These are phyloP conservation scores for Amanita rubescens DNA, from an alignment of 768 basidiomycete genomes.

Conservation along the genomic window DNA sequence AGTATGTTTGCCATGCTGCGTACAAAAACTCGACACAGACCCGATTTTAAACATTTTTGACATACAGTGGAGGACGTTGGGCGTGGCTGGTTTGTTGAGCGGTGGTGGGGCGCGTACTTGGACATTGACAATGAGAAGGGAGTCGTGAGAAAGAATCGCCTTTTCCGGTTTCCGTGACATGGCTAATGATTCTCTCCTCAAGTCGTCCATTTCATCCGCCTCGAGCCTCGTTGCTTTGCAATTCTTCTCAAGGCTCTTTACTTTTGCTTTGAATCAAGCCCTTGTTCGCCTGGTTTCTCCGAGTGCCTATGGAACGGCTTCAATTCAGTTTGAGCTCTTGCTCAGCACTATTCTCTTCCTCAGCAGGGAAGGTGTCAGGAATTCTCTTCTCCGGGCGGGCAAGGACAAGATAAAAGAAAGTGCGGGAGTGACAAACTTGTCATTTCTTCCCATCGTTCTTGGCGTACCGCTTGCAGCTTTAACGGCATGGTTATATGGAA, in stretches of 20 bases:
- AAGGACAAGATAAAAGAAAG: slow-evolving; percentile 16
- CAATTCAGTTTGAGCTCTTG: slow-evolving; percentile 91
- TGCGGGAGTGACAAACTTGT: slow-evolving; percentile 34
- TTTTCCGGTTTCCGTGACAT: background rate
- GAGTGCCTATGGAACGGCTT: slow-evolving; percentile 79
- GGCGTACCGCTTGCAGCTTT: slow-evolving; percentile 59
- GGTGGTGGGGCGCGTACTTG: slow-evolving; percentile 71
- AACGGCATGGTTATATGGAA: slow-evolving; percentile 46
- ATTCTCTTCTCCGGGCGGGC: slow-evolving; percentile 64
- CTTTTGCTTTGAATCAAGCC: slow-evolving; percentile 85
- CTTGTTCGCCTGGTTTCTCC: slow-evolving; percentile 81
- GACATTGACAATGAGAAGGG: slow-evolving; percentile 41
- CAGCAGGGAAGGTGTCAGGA: slow-evolving; percentile 88
- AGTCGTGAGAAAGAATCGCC: background rate
- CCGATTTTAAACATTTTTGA: slow-evolving; percentile 73
- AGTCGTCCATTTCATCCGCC: slow-evolving; percentile 34
- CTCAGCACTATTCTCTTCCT: slow-evolving; percentile 88
- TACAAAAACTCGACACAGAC: slow-evolving; percentile 26
- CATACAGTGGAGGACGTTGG: slow-evolving; percentile 65
- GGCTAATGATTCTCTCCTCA: slow-evolving; percentile 17
- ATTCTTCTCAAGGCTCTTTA: slow-evolving; percentile 74
- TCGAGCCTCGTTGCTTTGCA: slow-evolving; percentile 81
- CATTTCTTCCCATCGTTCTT: slow-evolving; percentile 56
- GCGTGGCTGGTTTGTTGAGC: slow-evolving; percentile 52
- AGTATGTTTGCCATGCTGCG: background rate